These are phyloP conservation scores for Aegilops tauschii DNA, from an alignment of 176 grass and related monocot genomes.

Conservation along the genomic window DNA sequence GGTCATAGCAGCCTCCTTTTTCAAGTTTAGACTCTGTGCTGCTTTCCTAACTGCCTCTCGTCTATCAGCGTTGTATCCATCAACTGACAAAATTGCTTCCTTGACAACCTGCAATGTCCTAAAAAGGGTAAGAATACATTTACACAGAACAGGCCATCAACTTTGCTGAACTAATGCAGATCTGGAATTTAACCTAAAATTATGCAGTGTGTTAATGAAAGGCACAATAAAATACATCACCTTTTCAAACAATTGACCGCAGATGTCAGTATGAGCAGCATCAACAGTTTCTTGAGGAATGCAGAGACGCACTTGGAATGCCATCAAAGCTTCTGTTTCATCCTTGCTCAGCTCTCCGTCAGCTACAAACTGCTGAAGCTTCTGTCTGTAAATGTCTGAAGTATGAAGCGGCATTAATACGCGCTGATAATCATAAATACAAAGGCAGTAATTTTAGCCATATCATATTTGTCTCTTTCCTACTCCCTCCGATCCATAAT, in stretches of 20 bases:
- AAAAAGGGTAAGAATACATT: slow-evolving; percentile 32
- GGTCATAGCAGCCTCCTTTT: slow-evolving; percentile 75
- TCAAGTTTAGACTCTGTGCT: slow-evolving; percentile 75
- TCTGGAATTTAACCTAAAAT: slow-evolving; percentile 7
- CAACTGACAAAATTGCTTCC: slow-evolving; percentile 77
- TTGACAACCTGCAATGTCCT: slow-evolving; percentile 64
- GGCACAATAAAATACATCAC: slow-evolving; percentile 42
- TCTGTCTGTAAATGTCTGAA: slow-evolving; percentile 97
- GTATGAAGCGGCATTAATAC: slow-evolving; percentile 36
- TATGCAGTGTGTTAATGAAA: slow-evolving; percentile 20
- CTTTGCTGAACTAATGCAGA: slow-evolving; percentile 3
- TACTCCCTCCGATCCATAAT: not conserved
- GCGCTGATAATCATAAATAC: slow-evolving; percentile 24
- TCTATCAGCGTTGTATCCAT: slow-evolving; percentile 72
- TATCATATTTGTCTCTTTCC: not conserved
- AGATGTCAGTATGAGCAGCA: slow-evolving; percentile 73
- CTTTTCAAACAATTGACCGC: slow-evolving; percentile 90
- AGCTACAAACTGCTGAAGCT: slow-evolving; percentile 90
- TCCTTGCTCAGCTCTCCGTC: slow-evolving; percentile 86
- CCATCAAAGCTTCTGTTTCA: slow-evolving; percentile 71
- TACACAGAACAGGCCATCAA: slow-evolving; percentile 28
- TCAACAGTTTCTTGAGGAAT: slow-evolving; percentile 89
- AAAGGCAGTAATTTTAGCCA: slow-evolving; percentile 4
- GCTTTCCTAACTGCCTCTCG: slow-evolving; percentile 81
- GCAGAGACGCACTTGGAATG: slow-evolving; percentile 88